phyloP scores from a whole-genome alignment of 1,284 basidiomycete genomes.

The Farysia itapuensis region DNA sequence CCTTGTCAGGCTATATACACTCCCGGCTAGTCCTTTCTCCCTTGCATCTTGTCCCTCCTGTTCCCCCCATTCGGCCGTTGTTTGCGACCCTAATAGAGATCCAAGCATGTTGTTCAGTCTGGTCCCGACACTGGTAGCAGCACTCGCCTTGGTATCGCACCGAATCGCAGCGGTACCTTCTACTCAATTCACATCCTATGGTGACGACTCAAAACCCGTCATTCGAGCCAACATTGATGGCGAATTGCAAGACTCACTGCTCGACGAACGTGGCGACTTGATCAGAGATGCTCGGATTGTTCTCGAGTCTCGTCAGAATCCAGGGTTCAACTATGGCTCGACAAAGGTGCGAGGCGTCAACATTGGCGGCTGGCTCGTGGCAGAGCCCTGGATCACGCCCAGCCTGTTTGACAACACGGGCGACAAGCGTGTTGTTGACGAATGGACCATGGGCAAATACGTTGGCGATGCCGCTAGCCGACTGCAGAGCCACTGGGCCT shows the following conservation, averaged over 20 bases:
- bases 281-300: constrained; percentile 25
- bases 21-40: too few relatives aligned
- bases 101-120: too few relatives aligned
- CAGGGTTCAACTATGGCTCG: constrained; percentile 28
- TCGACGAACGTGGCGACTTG: constrained; percentile 25
- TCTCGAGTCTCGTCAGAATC: constrained; percentile 24
- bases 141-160: constrained; percentile 11
- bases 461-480: constrained; percentile 47
- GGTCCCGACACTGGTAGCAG: constrained; percentile 7
- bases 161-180: constrained; percentile 8
- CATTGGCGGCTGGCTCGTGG: constrained; percentile 57
- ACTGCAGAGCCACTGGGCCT: constrained; percentile 70
- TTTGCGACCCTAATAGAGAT: too few relatives aligned
- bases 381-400: constrained; percentile 56
- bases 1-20: too few relatives aligned
- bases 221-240: constrained; percentile 18
- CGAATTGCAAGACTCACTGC: constrained; percentile 20
- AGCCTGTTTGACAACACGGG: constrained; percentile 63
- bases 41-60: too few relatives aligned
- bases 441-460: constrained; percentile 79
- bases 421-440: constrained; percentile 66
- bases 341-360: constrained; percentile 52
- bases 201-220: constrained; percentile 28
- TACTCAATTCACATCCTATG: constrained; percentile 1
- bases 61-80: too few relatives aligned